phyloP scores from a whole-genome alignment of 1,139 yeast species.

The Hansenula lynferdii region DNA sequence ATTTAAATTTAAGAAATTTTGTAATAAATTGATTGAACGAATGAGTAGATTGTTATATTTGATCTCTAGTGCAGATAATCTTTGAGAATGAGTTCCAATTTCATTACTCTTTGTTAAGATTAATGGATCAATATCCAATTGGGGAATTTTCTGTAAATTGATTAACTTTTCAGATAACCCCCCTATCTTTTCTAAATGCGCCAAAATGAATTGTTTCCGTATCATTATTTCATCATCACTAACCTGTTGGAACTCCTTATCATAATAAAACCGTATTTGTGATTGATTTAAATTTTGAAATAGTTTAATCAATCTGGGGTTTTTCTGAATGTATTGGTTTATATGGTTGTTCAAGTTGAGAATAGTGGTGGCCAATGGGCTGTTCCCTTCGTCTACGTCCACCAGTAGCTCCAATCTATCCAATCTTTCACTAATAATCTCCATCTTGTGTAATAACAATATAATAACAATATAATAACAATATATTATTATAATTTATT shows the following conservation, averaged over 20 bases:
- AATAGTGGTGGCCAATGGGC: background rate
- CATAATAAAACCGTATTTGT: background rate
- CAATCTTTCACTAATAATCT: background rate
- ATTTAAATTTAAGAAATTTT: slow-evolving; percentile 15
- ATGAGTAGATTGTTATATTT: slow-evolving; percentile 17
- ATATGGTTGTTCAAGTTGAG: background rate
- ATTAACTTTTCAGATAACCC: background rate
- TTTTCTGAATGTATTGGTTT: background rate
- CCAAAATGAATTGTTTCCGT: background rate
- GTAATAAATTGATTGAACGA: slow-evolving; percentile 17
- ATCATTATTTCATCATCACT: background rate
- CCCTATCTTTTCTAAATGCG: background rate
- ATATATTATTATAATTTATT: too few species aligned
- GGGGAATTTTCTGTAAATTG: background rate
- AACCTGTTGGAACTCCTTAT: background rate
- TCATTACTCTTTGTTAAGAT: background rate
- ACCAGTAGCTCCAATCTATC: background rate
- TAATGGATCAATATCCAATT: background rate
- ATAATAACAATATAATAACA: too few species aligned
- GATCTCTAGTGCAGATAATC: slow-evolving; percentile 8
- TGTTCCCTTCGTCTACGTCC: background rate
- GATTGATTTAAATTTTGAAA: slow-evolving; percentile 1
- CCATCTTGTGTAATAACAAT: background rate
- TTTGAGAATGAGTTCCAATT: background rate
- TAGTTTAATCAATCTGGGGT: background rate